A percentile compares a stretch with the other conserved stretches of the same genome.
Conservation (phyloP, 768 basidiomycete species). For the Naematelia encephala region DNA sequence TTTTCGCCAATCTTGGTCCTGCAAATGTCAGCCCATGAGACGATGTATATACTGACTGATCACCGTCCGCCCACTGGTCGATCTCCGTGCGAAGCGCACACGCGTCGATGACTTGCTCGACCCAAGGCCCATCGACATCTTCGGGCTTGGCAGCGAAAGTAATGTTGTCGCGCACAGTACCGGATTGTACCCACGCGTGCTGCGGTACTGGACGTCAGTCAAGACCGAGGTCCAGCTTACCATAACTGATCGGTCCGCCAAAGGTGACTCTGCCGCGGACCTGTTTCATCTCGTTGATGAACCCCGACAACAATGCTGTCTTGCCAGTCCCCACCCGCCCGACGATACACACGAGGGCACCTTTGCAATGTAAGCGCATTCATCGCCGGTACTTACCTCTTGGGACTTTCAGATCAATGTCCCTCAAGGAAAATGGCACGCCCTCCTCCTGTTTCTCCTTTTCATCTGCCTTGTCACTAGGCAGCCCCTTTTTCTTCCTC, state of each 20-base stretch:
- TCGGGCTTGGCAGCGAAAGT: conserved; percentile 29
- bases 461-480: conserved; percentile 4
- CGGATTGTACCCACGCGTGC: conserved; percentile 49
- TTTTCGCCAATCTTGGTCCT: conserved; percentile 75
- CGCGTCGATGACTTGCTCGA: conserved; percentile 30
- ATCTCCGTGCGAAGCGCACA: conserved; percentile 43
- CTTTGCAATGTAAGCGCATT: conserved; percentile 10
- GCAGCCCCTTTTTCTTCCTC: conserved; percentile 18
- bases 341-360: conserved; percentile 43
- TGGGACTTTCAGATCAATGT: conserved; percentile 56
- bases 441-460: conserved; percentile 17
- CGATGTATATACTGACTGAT: conserved; percentile 28
- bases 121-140: conserved; percentile 24
- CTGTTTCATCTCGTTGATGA: conserved; percentile 46
- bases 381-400: conserved; percentile 26
- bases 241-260: conserved; percentile 39
- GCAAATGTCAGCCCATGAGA: conserved; percentile 54
- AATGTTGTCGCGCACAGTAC: conserved; percentile 46
- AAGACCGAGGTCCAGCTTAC: conserved; percentile 8
- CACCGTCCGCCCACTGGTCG: conserved; percentile 27
- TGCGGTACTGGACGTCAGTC: conserved; percentile 36
- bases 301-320: conserved; percentile 36
- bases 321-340: conserved; percentile 50
- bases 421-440: conserved; percentile 57
- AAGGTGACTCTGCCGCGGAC: conserved; percentile 28